A percentile compares a stretch with the other conserved stretches of the same genome.
Conservation (phyloP, 345 rosid species). For the Passiflora organensis region DNA sequence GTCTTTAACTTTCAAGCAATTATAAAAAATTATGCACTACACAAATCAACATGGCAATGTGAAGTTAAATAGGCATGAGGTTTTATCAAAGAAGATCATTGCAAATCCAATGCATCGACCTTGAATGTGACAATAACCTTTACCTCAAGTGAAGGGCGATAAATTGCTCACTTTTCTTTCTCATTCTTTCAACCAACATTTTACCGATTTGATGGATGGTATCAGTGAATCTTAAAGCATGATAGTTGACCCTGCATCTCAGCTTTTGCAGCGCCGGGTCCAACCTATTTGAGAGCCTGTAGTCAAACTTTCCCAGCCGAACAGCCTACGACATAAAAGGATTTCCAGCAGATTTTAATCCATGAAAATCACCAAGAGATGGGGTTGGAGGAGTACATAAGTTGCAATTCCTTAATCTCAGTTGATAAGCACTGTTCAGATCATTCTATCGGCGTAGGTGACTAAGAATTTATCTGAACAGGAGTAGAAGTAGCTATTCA, state of each 20-base stretch:
- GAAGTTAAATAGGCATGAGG: no score
- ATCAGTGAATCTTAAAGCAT: no score
- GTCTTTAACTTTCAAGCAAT: no score
- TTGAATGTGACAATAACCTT: no score
- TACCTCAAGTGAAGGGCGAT: constrained; percentile 91
- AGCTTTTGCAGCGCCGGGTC: constrained; percentile 73
- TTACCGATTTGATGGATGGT: constrained; percentile 61
- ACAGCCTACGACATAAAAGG: constrained; percentile 50
- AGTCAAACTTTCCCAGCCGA: constrained; percentile 89
- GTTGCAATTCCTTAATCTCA: background rate
- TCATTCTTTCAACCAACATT: constrained; percentile 63
- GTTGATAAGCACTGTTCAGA: background rate
- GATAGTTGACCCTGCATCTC: constrained; percentile 89
- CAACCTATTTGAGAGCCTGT: constrained; percentile 71
- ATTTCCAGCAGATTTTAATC: constrained; percentile 4
- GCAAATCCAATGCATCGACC: no score
- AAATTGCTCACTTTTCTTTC: constrained; percentile 53
- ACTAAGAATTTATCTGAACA: no score
- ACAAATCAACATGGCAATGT: no score
- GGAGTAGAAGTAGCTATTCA: no score
- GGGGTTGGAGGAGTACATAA: constrained; percentile 3
- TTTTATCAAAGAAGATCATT: no score
- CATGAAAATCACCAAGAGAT: background rate
- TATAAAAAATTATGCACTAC: no score
- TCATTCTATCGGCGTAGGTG: no score